Percentiles rank a stretch among this genome's conserved stretches.
These are phyloP conservation scores for Yarrowia galli DNA, from an alignment of 1,139 yeast species.

Conservation along the genomic window DNA sequence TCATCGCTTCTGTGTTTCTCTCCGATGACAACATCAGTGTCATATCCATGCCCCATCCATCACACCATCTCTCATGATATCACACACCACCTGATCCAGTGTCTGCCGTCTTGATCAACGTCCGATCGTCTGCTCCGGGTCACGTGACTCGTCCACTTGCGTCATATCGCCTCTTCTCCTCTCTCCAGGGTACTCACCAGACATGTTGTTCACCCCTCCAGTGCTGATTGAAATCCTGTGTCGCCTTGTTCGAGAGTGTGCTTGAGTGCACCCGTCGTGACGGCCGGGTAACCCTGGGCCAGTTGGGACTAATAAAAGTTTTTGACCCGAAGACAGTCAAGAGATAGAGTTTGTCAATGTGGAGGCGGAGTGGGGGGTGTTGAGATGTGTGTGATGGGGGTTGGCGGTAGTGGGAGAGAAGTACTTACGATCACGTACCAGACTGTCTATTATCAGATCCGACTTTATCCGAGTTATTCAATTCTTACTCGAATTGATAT, in stretches of 20 bases:
- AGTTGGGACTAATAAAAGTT: constrained; percentile 1
- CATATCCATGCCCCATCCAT: neutral
- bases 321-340: neutral
- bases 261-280: constrained; percentile 24
- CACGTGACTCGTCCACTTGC: neutral
- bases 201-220: constrained; percentile 39
- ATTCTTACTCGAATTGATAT: too few species aligned
- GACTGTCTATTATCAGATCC: too few species aligned
- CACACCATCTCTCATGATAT: too few species aligned
- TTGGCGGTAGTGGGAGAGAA: neutral
- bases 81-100: neutral
- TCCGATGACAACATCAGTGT: neutral
- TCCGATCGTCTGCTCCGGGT: neutral
- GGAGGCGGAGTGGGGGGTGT: neutral
- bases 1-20: neutral
- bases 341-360: constrained; percentile 6
- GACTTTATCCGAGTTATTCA: too few species aligned
- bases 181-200: constrained; percentile 16
- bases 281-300: constrained; percentile 13
- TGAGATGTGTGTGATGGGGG: neutral
- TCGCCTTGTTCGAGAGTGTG: constrained; percentile 9
- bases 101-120: neutral
- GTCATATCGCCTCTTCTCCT: neutral
- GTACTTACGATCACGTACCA: too few species aligned
- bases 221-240: constrained; percentile 38